Evolutionary conservation across 73 alveolate species (phyloP), one percentile per base, ranked within the genome.

Genomic region (Paramecium bursaria): DNA sequence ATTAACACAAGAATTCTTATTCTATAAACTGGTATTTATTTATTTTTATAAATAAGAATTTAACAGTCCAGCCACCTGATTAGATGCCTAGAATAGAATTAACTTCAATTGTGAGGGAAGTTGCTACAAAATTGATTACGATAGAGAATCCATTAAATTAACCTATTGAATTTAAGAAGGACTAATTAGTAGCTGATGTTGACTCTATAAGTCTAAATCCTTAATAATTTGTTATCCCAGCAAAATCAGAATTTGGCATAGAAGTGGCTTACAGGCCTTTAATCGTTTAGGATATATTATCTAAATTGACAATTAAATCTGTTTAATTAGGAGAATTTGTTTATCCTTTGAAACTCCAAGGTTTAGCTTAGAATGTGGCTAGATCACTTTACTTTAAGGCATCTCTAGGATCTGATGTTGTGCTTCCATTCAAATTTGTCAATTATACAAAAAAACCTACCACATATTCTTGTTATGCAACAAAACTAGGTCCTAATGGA

Each of bases 381-480:
- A 77, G 95, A 47, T 86, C 96, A 1, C 96, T 95, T 60, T 97
- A 96, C 60, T 95, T 97, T 48, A 94, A 94, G 73, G 95, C 99
- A n/a, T 88, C 98, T 60, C 92, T 97, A n/a, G 99, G 99, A 7
- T 79, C 98, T 33, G 99, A 97, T 73, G 87, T 95, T 50, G 96
- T 95, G 55, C 91, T 94, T 51, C 98, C 98, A 60, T 95, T 94
- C 88, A 94, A 93, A 85, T 97, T 97, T 75, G 93, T 93, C 74
- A 98, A 97, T 74, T 97, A 73, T 85, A 86, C 96, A 39, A 97
- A 95, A 91, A 97, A 97, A 76, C 95, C 97, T 13, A 94, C 98
- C 5, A 91, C 87, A n/a, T 97, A 95, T 85, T 85, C 98, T 15
- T 90, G 94, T 54, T 95, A 96, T 87, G 92, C 94, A 46, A 99